These are phyloP conservation scores for Microcera coccophila DNA, from an alignment of 2,329 filamentous ascomycete species.

Conservation along the genomic window DNA sequence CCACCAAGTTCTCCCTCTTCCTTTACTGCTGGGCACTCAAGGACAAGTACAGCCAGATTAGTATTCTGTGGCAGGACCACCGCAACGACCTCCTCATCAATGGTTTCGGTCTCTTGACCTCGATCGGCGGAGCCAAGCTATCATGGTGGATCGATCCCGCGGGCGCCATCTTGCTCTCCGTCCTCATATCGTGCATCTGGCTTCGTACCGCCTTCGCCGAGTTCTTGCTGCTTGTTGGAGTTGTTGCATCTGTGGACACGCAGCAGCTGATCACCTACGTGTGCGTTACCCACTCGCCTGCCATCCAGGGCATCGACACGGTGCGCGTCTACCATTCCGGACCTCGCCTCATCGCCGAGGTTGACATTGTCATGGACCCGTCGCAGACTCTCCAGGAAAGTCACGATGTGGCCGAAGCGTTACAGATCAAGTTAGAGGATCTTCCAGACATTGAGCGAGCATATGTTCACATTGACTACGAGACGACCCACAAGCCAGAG, in stretches of 20 bases:
- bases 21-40: conserved; percentile 89
- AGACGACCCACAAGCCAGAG: conserved; percentile 92
- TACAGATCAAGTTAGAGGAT: conserved; percentile 91
- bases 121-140: conserved; percentile 84
- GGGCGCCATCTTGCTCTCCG: conserved; percentile 79
- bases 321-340: conserved; percentile 92
- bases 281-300: conserved; percentile 83
- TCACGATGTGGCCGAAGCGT: conserved; percentile 88
- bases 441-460: conserved; percentile 88
- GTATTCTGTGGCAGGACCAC: conserved; percentile 95
- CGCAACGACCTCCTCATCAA: conserved; percentile 97
- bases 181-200: conserved; percentile 78
- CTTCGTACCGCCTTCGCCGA: conserved; percentile 79
- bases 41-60: conserved; percentile 85
- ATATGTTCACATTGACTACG: conserved; percentile 96
- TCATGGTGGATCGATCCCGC: conserved; percentile 93
- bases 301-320: conserved; percentile 84
- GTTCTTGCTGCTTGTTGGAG: conserved; percentile 87
- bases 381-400: conserved; percentile 68
- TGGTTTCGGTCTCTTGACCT: conserved; percentile 85
- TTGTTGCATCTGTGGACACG: conserved; percentile 77
- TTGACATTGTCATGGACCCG: conserved; percentile 91
- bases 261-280: conserved; percentile 91
- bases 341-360: conserved; percentile 84
- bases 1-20: conserved; percentile 78